Percentiles rank a stretch among this genome's conserved stretches.
Evolutionary conservation across 345 rosid genomes (phyloP).

Genomic region (Citrus hindsii): DNA sequence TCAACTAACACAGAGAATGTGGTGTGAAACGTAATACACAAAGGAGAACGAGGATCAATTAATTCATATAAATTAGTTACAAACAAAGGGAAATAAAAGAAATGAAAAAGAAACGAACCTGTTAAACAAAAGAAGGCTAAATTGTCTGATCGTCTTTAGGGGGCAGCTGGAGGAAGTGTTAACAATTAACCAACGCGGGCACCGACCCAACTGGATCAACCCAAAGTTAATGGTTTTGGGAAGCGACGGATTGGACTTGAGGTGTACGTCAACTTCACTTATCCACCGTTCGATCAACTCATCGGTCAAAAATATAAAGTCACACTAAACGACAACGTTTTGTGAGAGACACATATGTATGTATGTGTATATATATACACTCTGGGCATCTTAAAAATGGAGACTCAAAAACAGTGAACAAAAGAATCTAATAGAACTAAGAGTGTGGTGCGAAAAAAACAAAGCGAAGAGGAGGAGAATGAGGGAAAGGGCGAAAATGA

Average conservation of each 20-base stretch:
- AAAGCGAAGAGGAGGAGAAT: background rate
- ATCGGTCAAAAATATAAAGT: background rate
- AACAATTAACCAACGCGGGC: background rate
- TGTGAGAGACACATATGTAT: too few species aligned
- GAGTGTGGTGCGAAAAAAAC: background rate
- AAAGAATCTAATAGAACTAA: background rate
- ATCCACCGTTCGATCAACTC: background rate
- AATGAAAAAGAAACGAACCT: background rate
- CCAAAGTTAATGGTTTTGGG: background rate
- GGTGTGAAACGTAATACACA: too few species aligned
- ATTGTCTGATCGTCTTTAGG: too few species aligned
- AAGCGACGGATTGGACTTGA: background rate
- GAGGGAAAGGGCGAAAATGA: constrained; percentile 31
- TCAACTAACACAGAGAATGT: too few species aligned
- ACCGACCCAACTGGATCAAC: background rate
- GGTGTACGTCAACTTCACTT: background rate
- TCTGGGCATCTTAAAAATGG: background rate
- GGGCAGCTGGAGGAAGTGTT: background rate
- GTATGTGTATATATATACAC: background rate
- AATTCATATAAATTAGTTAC: too few species aligned
- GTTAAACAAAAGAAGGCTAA: background rate
- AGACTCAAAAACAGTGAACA: background rate
- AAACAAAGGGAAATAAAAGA: too few species aligned
- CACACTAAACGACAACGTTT: background rate
- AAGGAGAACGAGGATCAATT: too few species aligned